Evolutionary conservation across 345 rosid genomes (phyloP), one percentile per base, ranked within the genome.

Genomic region (Eucalyptus sideroxylon): DNA sequence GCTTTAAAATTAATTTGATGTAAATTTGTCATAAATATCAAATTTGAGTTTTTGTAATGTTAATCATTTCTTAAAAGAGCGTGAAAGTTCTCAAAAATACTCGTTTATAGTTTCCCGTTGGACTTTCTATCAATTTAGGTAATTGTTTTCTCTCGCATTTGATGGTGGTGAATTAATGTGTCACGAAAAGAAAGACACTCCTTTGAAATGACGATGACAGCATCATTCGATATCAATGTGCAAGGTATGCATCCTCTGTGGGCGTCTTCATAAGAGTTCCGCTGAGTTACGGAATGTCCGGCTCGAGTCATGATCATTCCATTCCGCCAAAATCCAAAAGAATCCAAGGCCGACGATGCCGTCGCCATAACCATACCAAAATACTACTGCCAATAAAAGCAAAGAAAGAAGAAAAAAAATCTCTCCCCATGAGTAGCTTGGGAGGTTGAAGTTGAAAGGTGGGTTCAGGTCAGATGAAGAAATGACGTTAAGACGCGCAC

Each of bases 21-120:
- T 56, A 24, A 24, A 24, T 56, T 24, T 4, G 0, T 56, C 0
- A 56, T 24, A 56, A 23, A 24, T 56, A 0, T 9, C 0, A 0
- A 24, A 56, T 56, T 56, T 56, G 0, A 23, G 1, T 56, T 56
- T 24, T 56, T 9, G 6, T 24, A 0, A 0, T 56, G 13, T 4
- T 5, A 56, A 24, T 6, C 30, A 56, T 56, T 56, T 23, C 2
- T 62, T 3, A 60, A 60, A 26, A 26, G n/a, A 11, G 67, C 4
- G 0, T 15, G 77, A n/a, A 65, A n/a, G 37, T 65, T 65, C 37
- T 8, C 6, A 6, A 65, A 65, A 65, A 6, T n/a, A n/a, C 37
- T n/a, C 1, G 2, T 7, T 15, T 65, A 31, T 67, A 8, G 31
- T 67, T 3, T 67, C 42, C 0, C 2, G 1, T 16, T 67, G 23